phyloP scores from a whole-genome alignment of 192 early-diverging fungal genomes.

The Linnemannia zychae region DNA sequence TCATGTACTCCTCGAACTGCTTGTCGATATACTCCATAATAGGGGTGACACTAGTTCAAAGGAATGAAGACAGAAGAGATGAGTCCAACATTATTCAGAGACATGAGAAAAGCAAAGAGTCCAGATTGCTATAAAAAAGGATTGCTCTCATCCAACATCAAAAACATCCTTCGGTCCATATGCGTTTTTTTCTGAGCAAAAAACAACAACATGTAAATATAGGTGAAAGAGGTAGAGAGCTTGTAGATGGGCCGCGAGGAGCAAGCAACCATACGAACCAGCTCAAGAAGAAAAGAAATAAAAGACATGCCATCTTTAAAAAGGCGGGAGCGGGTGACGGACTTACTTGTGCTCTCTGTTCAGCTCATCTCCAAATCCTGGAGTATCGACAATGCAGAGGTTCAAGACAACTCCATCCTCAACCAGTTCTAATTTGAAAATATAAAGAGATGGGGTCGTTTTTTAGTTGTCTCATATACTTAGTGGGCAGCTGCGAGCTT shows the following conservation, averaged over 20 bases:
- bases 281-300: not conserved
- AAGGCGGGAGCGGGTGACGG: slow-evolving; percentile 56
- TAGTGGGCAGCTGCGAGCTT: not conserved
- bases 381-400: slow-evolving; percentile 92
- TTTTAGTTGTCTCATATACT: not conserved
- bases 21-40: slow-evolving; percentile 97
- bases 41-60: slow-evolving; percentile 80
- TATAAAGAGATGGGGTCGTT: slow-evolving; percentile 10
- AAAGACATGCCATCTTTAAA: slow-evolving; percentile 2
- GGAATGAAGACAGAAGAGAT: not conserved
- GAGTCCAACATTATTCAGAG: slow-evolving; percentile 1
- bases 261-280: not conserved
- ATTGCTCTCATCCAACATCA: slow-evolving; percentile 31
- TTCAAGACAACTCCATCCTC: slow-evolving; percentile 92
- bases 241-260: not conserved
- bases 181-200: slow-evolving; percentile 21
- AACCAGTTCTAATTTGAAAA: slow-evolving; percentile 79
- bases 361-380: slow-evolving; percentile 90
- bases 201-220: slow-evolving; percentile 28
- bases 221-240: not conserved
- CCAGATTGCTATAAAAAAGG: slow-evolving; percentile 8
- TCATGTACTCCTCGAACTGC: slow-evolving; percentile 92
- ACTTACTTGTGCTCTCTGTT: slow-evolving; percentile 84
- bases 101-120: not conserved
- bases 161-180: slow-evolving; percentile 2